Base-by-base conservation (phyloP, 2,329 filamentous ascomycete genomes). In the Aspergillus floridensis region DNA sequence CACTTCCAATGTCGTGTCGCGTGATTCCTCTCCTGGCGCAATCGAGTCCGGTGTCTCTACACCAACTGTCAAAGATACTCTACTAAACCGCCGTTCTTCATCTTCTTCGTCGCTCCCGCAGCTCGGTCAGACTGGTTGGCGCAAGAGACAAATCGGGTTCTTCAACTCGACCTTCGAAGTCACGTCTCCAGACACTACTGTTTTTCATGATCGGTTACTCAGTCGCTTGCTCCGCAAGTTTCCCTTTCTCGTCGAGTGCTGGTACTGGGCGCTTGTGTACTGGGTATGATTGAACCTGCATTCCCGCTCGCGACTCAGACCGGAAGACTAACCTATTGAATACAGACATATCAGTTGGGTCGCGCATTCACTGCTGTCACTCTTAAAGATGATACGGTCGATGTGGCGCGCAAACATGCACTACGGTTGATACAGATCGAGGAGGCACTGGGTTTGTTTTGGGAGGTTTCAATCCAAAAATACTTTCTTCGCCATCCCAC, bases 231-330 rank as follows among this genome's bases (percentile, higher is more conserved):
- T 91, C 14, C 80, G 80, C 59, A 87, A 84, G 68, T 85, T 90
- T 64, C 89, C 89, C 0, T 92, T 92, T 70, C 73, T 91, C 29
- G 86, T 87, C 1, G 89, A 92, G 74, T 87, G 84, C 46, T 91
- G 88, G 88, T 91, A 91, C 67, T 91, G 88, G 88, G 85, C 86
- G 2, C 76, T 90, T 63, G 87, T 91, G 53, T 91, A 91, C 77
- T 91, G 88, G 88, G 88, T 90, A 81, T 67, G 83, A n/a, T 57
- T n/a, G 16, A 22, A 7, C 46, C 19, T 26, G 49, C 35, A 1
- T 12, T 50, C 14, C 8, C 22, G 32, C n/a, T 44, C 31, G 19
- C 26, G 3, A 16, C 21, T 50, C 21, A 11, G 31, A 21, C 26
- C n/a, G 41, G 35, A 19, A 26, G 19, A 38, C 63, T 69, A 29